phyloP scores from a whole-genome alignment of 148 eudicot genomes.

The Rhododendron simsii region DNA sequence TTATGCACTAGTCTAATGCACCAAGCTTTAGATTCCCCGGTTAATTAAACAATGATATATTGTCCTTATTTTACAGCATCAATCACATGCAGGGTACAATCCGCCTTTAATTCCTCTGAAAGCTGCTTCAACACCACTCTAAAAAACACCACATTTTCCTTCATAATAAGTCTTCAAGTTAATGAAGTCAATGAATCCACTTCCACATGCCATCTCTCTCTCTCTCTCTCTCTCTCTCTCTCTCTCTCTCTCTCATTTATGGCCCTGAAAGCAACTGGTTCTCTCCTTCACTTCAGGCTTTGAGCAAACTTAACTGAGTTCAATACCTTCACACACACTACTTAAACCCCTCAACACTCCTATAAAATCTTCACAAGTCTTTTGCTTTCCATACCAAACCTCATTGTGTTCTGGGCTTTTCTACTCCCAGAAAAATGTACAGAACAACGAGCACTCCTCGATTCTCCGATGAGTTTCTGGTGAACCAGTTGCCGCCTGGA shows the following conservation, averaged over 20 bases:
- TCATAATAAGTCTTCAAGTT: not conserved
- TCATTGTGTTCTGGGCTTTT: not conserved
- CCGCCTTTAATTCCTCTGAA: not conserved
- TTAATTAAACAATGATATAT: not conserved
- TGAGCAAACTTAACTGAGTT: not conserved
- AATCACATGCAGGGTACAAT: not conserved
- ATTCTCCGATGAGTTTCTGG: slow-evolving; percentile 32
- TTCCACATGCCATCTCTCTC: not conserved
- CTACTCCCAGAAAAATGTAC: slow-evolving; percentile 24
- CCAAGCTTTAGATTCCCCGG: not conserved
- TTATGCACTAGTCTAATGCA: not conserved
- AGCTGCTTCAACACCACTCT: not conserved
- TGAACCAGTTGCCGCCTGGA: slow-evolving; percentile 21
- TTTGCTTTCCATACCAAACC: not conserved
- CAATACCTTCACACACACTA: not conserved
- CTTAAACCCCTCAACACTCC: not conserved
- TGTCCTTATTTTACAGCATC: not conserved
- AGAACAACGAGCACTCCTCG: slow-evolving; percentile 33
- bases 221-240: not conserved
- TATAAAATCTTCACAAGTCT: not conserved
- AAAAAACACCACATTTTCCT: not conserved
- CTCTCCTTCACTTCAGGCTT: slow-evolving; percentile 5
- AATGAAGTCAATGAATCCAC: not conserved
- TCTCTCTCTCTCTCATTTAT: not conserved
- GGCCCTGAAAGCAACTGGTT: not conserved